Evolutionary conservation across 2,329 filamentous ascomycete species (phyloP).

Genomic region (Fusarium sp.): DNA sequence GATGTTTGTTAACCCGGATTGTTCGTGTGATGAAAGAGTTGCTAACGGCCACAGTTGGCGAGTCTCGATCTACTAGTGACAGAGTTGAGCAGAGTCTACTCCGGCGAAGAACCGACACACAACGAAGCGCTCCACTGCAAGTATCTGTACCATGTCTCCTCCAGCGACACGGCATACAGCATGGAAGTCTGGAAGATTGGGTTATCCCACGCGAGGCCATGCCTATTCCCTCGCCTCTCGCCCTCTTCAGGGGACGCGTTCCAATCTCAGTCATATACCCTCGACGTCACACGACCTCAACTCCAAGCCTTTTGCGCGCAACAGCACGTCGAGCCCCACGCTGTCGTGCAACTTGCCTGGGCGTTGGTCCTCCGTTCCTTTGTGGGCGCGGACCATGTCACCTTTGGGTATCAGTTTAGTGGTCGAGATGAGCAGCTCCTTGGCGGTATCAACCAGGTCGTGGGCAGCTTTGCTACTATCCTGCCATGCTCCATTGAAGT

Average conservation of each 20-base stretch:
- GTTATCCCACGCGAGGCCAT: constrained; percentile 54
- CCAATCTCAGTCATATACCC: constrained; percentile 53
- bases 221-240: constrained; percentile 59
- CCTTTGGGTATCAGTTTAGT: constrained; percentile 65
- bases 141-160: constrained; percentile 44
- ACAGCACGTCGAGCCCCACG: constrained; percentile 57
- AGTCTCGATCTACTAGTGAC: constrained; percentile 60
- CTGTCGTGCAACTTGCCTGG: constrained; percentile 70
- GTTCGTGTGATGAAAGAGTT: not conserved
- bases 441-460: constrained; percentile 54
- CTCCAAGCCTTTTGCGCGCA: constrained; percentile 58
- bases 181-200: constrained; percentile 60
- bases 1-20: constrained; percentile 49
- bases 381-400: constrained; percentile 62
- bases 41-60: constrained; percentile 29
- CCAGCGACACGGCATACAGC: constrained; percentile 48
- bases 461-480: constrained; percentile 60
- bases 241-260: constrained; percentile 39
- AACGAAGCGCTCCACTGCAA: constrained; percentile 39
- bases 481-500: constrained; percentile 52
- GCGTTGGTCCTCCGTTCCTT: constrained; percentile 67
- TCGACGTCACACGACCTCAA: constrained; percentile 54
- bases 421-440: constrained; percentile 59
- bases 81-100: constrained; percentile 61
- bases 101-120: constrained; percentile 48